These are phyloP conservation scores for Trametes villosa DNA, from an alignment of 768 basidiomycete genomes.

Conservation along the genomic window DNA sequence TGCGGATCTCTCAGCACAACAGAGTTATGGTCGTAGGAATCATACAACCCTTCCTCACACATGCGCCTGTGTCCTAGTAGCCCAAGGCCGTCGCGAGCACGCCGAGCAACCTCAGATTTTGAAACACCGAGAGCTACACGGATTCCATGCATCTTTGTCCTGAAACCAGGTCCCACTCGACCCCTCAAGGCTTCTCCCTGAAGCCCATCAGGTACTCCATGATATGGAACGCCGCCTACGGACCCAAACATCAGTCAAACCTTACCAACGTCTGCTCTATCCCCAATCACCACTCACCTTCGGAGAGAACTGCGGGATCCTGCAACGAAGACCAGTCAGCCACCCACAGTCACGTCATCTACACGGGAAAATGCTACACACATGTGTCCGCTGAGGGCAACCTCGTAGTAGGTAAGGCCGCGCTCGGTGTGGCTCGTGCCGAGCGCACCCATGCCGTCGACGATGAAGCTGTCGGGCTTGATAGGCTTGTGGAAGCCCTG, in stretches of 20 bases:
- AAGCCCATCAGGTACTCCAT: conserved; percentile 73
- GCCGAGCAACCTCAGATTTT: too few relatives aligned
- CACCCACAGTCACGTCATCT: background rate
- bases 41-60: too few relatives aligned
- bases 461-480: conserved; percentile 63
- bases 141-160: too few relatives aligned
- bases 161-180: background rate
- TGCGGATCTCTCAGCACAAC: too few relatives aligned
- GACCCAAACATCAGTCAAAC: too few relatives aligned
- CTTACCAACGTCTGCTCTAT: too few relatives aligned
- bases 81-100: too few relatives aligned
- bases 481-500: conserved; percentile 81
- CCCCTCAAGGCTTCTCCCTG: conserved; percentile 35
- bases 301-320: conserved; percentile 71
- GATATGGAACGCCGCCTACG: conserved; percentile 57
- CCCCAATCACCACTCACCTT: conserved; percentile 31
- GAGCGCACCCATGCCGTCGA: conserved; percentile 69
- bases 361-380: conserved; percentile 38
- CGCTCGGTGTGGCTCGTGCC: conserved; percentile 70
- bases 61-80: too few relatives aligned
- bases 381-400: conserved; percentile 75
- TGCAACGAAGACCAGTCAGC: conserved; percentile 23
- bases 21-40: too few relatives aligned
- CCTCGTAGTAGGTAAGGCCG: conserved; percentile 67
- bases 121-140: too few relatives aligned